These are phyloP conservation scores for Hyparrhenia diplandra DNA, from an alignment of 176 grass and related monocot genomes.

Conservation along the genomic window DNA sequence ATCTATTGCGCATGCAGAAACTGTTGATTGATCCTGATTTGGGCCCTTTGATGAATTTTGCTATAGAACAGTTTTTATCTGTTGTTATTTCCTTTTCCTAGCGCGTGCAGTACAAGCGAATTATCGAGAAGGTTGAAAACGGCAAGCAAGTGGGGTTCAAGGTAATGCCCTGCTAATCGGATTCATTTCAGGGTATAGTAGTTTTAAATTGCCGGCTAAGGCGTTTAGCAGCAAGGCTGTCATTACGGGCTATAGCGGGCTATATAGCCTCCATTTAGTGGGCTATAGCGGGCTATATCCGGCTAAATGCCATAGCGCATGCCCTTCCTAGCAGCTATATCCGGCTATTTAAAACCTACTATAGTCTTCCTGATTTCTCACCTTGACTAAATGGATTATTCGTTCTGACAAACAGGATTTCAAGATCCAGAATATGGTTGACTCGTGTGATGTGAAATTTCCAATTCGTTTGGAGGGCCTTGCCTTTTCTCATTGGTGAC, in stretches of 20 bases:
- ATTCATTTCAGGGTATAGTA: not conserved
- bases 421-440: slow-evolving; percentile 91
- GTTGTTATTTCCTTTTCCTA: slow-evolving; percentile 41
- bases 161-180: slow-evolving; percentile 29
- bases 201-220: no score
- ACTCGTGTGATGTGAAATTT: slow-evolving; percentile 81
- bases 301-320: no score
- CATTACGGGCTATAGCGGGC: no score
- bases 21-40: slow-evolving; percentile 8
- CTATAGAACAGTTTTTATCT: slow-evolving; percentile 15
- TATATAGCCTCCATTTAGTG: no score
- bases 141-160: no score
- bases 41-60: not conserved
- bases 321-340: no score
- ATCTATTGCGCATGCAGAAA: not conserved
- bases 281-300: no score
- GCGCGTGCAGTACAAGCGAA: slow-evolving; percentile 60
- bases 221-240: no score
- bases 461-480: slow-evolving; percentile 75
- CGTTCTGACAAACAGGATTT: slow-evolving; percentile 51
- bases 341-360: no score
- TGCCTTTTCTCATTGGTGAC: slow-evolving; percentile 58
- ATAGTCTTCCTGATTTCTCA: not conserved
- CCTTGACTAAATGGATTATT: not conserved
- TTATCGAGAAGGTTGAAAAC: slow-evolving; percentile 78